Evolutionary conservation across 2,329 filamentous ascomycete genomes (phyloP).

Genomic region (Aureobasidium sp.): DNA sequence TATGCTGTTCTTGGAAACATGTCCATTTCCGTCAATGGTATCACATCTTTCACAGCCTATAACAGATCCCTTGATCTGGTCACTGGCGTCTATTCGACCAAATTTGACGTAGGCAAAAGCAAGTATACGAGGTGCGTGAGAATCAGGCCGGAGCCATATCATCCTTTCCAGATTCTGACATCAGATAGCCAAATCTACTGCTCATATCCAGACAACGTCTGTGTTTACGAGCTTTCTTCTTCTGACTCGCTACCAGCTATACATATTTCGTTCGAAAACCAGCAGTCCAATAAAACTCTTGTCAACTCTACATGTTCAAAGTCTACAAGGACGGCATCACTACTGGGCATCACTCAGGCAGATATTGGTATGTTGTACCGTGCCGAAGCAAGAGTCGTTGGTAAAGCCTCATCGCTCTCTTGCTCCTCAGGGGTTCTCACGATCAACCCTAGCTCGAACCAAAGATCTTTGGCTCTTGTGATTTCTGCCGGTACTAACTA

Average conservation of each 20-base stretch:
- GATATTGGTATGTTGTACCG: constrained; percentile 42
- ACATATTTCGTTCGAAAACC: constrained; percentile 38
- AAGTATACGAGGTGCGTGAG: constrained; percentile 23
- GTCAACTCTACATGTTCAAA: constrained; percentile 17
- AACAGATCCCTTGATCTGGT: constrained; percentile 38
- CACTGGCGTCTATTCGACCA: constrained; percentile 35
- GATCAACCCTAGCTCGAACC: constrained; percentile 26
- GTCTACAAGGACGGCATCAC: constrained; percentile 23
- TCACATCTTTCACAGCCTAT: constrained; percentile 30
- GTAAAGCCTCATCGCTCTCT: constrained; percentile 15
- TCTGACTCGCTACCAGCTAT: constrained; percentile 33
- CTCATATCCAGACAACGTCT: constrained; percentile 37
- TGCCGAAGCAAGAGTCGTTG: constrained; percentile 30
- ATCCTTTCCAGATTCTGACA: not conserved
- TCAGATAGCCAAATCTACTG: constrained; percentile 36
- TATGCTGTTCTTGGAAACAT: constrained; percentile 44
- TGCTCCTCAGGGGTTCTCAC: constrained; percentile 23
- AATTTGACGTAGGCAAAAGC: constrained; percentile 24
- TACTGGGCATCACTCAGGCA: constrained; percentile 34
- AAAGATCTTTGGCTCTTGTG: constrained; percentile 33
- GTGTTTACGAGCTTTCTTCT: constrained; percentile 32
- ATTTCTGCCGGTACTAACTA: constrained; percentile 44
- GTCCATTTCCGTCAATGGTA: constrained; percentile 32
- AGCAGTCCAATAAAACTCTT: constrained; percentile 24
- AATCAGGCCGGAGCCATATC: not conserved